phyloP scores from a whole-genome alignment of 1,139 yeast genomes.

The Kodamaea suecica region DNA sequence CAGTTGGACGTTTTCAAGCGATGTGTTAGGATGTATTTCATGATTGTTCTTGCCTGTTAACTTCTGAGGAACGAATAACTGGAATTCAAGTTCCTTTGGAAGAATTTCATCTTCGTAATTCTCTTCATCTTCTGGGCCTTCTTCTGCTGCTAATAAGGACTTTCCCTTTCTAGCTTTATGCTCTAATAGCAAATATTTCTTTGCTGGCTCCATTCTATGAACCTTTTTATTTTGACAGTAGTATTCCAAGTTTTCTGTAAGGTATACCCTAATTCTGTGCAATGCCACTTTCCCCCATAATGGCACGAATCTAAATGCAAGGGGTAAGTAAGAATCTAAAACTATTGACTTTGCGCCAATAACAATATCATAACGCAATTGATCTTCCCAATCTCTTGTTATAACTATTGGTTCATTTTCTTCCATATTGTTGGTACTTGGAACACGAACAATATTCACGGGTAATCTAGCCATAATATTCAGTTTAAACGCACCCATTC shows the following conservation, averaged over 20 bases:
- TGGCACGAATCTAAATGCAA: conserved; percentile 81
- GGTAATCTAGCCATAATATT: conserved; percentile 65
- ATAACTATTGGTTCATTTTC: conserved; percentile 93
- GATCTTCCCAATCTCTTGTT: conserved; percentile 90
- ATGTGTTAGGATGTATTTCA: conserved; percentile 75
- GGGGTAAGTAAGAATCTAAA: conserved; percentile 76
- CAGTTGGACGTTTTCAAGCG: conserved; percentile 70
- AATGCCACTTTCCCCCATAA: conserved; percentile 76
- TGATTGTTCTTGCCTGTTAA: conserved; percentile 45
- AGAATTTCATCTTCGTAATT: conserved; percentile 38
- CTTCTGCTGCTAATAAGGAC: conserved; percentile 30
- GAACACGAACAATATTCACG: conserved; percentile 68
- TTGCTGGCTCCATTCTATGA: conserved; percentile 86
- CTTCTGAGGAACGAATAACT: conserved; percentile 70
- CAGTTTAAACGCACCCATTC: conserved; percentile 83
- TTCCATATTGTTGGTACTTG: conserved; percentile 75
- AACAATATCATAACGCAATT: conserved; percentile 81
- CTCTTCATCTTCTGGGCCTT: conserved; percentile 29
- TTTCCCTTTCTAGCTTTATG: conserved; percentile 63
- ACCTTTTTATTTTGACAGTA: conserved; percentile 82
- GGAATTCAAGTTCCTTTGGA: conserved; percentile 74
- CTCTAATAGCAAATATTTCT: conserved; percentile 75
- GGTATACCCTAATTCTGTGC: conserved; percentile 78
- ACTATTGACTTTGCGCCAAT: conserved; percentile 86
- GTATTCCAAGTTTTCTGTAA: conserved; percentile 88